Evolutionary conservation across 306 rosid genomes (phyloP).

Genomic region (Cucurbita pepo): DNA sequence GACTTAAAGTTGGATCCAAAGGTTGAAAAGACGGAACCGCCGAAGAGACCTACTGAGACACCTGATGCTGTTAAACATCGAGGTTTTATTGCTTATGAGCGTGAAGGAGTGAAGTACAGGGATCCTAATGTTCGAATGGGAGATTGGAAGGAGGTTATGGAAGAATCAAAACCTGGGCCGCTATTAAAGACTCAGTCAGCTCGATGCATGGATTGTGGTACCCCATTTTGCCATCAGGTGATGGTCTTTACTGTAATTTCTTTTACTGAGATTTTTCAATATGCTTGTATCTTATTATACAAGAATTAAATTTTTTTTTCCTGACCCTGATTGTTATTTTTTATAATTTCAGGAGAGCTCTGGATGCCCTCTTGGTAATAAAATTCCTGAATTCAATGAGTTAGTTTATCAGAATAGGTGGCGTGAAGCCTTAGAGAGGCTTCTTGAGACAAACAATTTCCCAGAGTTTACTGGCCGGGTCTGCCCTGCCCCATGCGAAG

Average conservation of each 20-base stretch:
- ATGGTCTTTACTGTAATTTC: not conserved
- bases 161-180: slow-evolving; percentile 81
- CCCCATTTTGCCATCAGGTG: slow-evolving; percentile 99
- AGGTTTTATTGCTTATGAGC: slow-evolving; percentile 89
- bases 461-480: slow-evolving; percentile 98
- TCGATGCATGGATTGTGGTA: slow-evolving; percentile 99
- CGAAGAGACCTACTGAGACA: slow-evolving; percentile 62
- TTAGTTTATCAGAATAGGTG: slow-evolving; percentile 92
- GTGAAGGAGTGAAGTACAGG: slow-evolving; percentile 85
- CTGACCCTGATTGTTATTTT: not conserved
- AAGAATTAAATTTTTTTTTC: not conserved
- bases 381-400: slow-evolving; percentile 93
- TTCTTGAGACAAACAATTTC: slow-evolving; percentile 95
- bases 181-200: slow-evolving; percentile 92
- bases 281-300: not conserved
- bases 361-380: slow-evolving; percentile 98
- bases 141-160: slow-evolving; percentile 94
- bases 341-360: slow-evolving; percentile 62
- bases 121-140: slow-evolving; percentile 71
- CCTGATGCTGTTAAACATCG: slow-evolving; percentile 66
- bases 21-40: slow-evolving; percentile 26
- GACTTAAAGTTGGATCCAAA: slow-evolving; percentile 6
- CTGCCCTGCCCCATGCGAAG: slow-evolving; percentile 99
- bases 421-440: slow-evolving; percentile 85
- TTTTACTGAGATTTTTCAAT: not conserved